phyloP scores from a whole-genome alignment of 805 yeast genomes.

The Scheffersomyces spartinae region DNA sequence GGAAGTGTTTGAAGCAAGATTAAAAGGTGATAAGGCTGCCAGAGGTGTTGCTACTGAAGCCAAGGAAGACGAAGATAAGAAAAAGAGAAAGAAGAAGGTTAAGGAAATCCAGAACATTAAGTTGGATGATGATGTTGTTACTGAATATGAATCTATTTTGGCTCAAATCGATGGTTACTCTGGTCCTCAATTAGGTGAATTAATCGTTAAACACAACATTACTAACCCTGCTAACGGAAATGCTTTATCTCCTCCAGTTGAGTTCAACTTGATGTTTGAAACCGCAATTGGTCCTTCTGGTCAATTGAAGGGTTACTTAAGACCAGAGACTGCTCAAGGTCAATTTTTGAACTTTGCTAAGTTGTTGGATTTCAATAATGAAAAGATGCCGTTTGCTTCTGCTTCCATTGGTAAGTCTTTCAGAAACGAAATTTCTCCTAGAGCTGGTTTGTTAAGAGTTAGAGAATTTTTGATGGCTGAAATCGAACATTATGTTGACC shows the following conservation, averaged over 20 bases:
- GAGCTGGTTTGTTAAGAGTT: slow-evolving; percentile 94
- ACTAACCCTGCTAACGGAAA: slow-evolving; percentile 88
- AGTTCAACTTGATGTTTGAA: slow-evolving; percentile 97
- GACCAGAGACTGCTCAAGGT: slow-evolving; percentile 99
- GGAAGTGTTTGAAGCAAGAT: slow-evolving; percentile 91
- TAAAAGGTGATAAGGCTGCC: slow-evolving; percentile 95
- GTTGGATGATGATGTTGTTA: slow-evolving; percentile 68
- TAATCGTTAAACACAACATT: slow-evolving; percentile 73
- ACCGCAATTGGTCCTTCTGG: slow-evolving; percentile 99
- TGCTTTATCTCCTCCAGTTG: slow-evolving; percentile 77
- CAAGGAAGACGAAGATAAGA: slow-evolving; percentile 62
- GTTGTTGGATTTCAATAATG: slow-evolving; percentile 87
- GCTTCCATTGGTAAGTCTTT: slow-evolving; percentile 98
- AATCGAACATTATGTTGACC: slow-evolving; percentile 97
- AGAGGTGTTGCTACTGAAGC: slow-evolving; percentile 59
- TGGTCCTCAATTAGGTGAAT: slow-evolving; percentile 84
- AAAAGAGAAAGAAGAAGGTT: slow-evolving; percentile 91
- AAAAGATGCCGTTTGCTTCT: slow-evolving; percentile 98
- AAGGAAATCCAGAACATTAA: slow-evolving; percentile 85
- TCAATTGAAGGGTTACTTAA: slow-evolving; percentile 82
- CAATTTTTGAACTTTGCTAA: slow-evolving; percentile 94
- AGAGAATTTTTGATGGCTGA: slow-evolving; percentile 99
- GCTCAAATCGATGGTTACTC: slow-evolving; percentile 95
- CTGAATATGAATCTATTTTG: slow-evolving; percentile 75
- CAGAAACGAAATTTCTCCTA: slow-evolving; percentile 97